Evolutionary conservation across 257 asterid genomes (phyloP).

Genomic region (Petunia axillaris): DNA sequence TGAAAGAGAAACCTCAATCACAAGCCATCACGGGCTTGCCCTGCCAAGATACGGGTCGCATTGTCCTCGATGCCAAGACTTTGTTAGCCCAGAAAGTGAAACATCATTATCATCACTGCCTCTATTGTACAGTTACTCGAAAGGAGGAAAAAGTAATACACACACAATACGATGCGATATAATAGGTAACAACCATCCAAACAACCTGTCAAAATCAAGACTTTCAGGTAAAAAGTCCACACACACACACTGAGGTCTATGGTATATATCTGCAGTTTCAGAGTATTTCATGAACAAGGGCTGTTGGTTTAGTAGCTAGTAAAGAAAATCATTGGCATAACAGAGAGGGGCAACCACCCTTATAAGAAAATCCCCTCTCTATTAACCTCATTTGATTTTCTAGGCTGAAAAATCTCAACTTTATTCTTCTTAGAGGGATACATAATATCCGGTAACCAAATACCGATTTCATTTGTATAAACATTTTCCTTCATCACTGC

Average conservation of each 20-base stretch:
- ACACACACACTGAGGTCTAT: neutral
- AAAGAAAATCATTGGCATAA: conserved; percentile 20
- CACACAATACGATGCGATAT: neutral
- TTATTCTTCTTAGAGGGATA: too few relatives aligned
- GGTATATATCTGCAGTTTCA: neutral
- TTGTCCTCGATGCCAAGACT: neutral
- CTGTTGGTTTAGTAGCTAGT: conserved; percentile 5
- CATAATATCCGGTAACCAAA: neutral
- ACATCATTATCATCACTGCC: neutral
- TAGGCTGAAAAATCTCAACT: neutral
- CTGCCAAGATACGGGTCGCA: too few relatives aligned
- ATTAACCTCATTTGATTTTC: conserved; percentile 26
- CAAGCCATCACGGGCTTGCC: too few relatives aligned
- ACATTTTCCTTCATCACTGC: neutral
- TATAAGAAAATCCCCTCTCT: conserved; percentile 6
- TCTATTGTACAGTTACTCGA: neutral
- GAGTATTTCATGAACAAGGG: conserved; percentile 17
- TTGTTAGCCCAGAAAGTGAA: neutral
- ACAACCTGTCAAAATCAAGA: neutral
- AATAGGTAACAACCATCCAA: neutral
- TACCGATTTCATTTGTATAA: neutral
- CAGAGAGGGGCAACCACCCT: conserved; percentile 22
- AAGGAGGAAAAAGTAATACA: neutral
- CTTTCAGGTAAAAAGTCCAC: too few relatives aligned
- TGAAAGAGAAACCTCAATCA: neutral